A percentile compares a stretch with the other conserved stretches of the same genome.
Evolutionary conservation across 1,139 yeast species (phyloP).

Genomic region (Yamadazyma conglobata): DNA sequence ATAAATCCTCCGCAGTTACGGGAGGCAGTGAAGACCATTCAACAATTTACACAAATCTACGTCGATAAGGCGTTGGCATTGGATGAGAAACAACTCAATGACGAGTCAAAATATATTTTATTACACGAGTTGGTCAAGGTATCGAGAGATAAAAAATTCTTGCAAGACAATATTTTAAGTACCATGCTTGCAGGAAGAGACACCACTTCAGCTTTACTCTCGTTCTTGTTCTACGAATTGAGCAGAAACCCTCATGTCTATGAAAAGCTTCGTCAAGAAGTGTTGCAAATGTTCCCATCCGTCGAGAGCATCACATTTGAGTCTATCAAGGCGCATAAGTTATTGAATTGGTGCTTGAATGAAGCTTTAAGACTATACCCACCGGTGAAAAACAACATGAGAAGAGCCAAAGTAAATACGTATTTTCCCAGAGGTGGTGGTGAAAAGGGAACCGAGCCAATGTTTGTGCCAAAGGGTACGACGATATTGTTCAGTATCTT

Average conservation of each 20-base stretch:
- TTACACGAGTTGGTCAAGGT: slow-evolving; percentile 42
- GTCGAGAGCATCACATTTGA: slow-evolving; percentile 31
- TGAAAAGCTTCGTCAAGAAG: slow-evolving; percentile 27
- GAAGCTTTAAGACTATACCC: slow-evolving; percentile 51
- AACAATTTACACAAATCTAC: slow-evolving; percentile 22
- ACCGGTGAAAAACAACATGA: slow-evolving; percentile 45
- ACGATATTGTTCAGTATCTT: slow-evolving; percentile 34
- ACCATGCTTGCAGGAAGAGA: slow-evolving; percentile 50
- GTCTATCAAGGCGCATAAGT: slow-evolving; percentile 43
- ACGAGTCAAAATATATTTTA: slow-evolving; percentile 31
- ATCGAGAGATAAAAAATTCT: slow-evolving; percentile 37
- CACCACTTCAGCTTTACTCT: slow-evolving; percentile 48
- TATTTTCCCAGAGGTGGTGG: slow-evolving; percentile 53
- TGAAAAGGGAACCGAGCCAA: slow-evolving; percentile 35
- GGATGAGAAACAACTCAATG: slow-evolving; percentile 24
- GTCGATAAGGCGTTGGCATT: slow-evolving; percentile 21
- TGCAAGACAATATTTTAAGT: slow-evolving; percentile 45
- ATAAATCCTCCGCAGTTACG: slow-evolving; percentile 26
- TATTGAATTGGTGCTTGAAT: slow-evolving; percentile 43
- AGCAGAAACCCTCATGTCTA: slow-evolving; percentile 36
- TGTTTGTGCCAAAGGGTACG: slow-evolving; percentile 41
- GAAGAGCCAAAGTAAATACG: slow-evolving; percentile 39
- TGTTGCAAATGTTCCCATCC: slow-evolving; percentile 24
- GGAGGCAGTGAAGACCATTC: slow-evolving; percentile 19
- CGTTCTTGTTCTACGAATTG: slow-evolving; percentile 39